Percentiles rank a stretch among this genome's conserved stretches.
Conservation (phyloP, 1,139 yeast species). For the Pichia sp. region DNA sequence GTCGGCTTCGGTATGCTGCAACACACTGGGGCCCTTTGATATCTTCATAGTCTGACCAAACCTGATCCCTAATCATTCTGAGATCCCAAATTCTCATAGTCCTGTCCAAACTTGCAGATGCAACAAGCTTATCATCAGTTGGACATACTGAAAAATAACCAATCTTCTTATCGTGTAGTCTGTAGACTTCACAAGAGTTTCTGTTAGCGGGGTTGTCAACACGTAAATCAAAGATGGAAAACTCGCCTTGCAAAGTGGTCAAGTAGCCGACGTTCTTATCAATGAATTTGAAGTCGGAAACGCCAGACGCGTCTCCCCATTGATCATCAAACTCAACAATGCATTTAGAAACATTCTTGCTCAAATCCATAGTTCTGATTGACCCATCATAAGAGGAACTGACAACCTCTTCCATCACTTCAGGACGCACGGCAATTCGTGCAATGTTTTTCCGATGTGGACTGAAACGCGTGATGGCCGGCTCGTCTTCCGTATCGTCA, state of each 20-base stretch:
- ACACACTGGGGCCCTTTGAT: conserved; percentile 42
- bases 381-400: conserved; percentile 87
- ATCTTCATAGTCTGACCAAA: conserved; percentile 40
- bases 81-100: conserved; percentile 83
- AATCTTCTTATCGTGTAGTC: conserved; percentile 82
- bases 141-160: conserved; percentile 87
- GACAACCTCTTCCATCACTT: conserved; percentile 44
- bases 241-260: conserved; percentile 74
- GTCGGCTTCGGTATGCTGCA: conserved; percentile 63
- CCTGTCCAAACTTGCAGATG: conserved; percentile 85
- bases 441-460: conserved; percentile 75
- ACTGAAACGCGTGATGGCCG: conserved; percentile 57
- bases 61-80: conserved; percentile 37
- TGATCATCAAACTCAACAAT: conserved; percentile 47
- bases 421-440: conserved; percentile 42
- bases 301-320: conserved; percentile 45
- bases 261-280: conserved; percentile 54
- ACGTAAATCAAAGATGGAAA: conserved; percentile 64
- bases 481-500: conserved; percentile 35
- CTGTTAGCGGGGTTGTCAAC: conserved; percentile 27
- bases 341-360: conserved; percentile 52
- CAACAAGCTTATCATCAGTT: conserved; percentile 48
- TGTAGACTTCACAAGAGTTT: conserved; percentile 31
- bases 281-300: conserved; percentile 54
- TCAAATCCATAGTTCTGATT: conserved; percentile 62